These are phyloP conservation scores for Boletus huronensis DNA, from an alignment of 768 basidiomycete species.

Conservation along the genomic window DNA sequence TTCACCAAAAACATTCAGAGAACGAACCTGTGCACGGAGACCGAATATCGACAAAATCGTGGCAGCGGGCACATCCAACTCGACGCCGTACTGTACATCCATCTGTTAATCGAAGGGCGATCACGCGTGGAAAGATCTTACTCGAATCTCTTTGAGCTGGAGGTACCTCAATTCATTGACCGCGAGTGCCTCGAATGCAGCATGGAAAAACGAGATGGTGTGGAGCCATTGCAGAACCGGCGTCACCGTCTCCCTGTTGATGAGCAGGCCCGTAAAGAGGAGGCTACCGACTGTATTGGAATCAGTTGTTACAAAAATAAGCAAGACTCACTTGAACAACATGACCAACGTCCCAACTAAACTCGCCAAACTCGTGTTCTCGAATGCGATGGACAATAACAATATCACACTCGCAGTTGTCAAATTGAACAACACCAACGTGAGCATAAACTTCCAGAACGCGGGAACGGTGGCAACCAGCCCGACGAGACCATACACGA, in stretches of 20 bases:
- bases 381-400: slow-evolving; percentile 84
- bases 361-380: slow-evolving; percentile 84
- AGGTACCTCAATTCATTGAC: slow-evolving; percentile 96
- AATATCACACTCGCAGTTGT: slow-evolving; percentile 92
- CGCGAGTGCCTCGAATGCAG: slow-evolving; percentile 95
- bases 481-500: slow-evolving; percentile 92
- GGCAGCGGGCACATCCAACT: slow-evolving; percentile 93
- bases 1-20: neutral
- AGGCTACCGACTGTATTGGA: slow-evolving; percentile 48
- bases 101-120: slow-evolving; percentile 3
- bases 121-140: slow-evolving; percentile 34
- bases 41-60: slow-evolving; percentile 95
- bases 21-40: slow-evolving; percentile 75
- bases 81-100: slow-evolving; percentile 84
- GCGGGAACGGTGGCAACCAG: slow-evolving; percentile 84
- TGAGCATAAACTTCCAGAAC: slow-evolving; percentile 99
- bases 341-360: slow-evolving; percentile 93
- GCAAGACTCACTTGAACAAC: slow-evolving; percentile 87
- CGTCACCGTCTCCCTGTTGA: slow-evolving; percentile 86
- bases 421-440: slow-evolving; percentile 93
- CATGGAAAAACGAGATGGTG: slow-evolving; percentile 96
- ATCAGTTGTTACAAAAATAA: slow-evolving; percentile 2
- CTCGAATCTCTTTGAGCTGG: slow-evolving; percentile 87
- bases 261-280: slow-evolving; percentile 90
- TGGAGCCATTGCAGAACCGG: slow-evolving; percentile 79